Evolutionary conservation across 2,329 filamentous ascomycete species (phyloP).

Genomic region (Fusarium sp.): DNA sequence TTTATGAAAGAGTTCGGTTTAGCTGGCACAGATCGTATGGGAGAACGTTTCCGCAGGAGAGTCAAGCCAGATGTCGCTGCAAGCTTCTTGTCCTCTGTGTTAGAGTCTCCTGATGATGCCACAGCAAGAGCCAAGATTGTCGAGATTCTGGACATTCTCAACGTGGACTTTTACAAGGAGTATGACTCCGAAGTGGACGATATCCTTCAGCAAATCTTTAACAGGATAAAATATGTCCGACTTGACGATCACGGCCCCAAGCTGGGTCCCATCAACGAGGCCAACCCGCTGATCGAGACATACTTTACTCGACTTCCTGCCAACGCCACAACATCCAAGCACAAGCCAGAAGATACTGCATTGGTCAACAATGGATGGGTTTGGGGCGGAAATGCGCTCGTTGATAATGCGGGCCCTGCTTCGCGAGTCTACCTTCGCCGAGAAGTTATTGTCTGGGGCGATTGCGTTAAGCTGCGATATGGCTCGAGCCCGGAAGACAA

Average conservation of each 20-base stretch:
- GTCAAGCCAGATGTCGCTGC: slow-evolving; percentile 79
- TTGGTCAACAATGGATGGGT: slow-evolving; percentile 98
- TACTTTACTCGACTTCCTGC: slow-evolving; percentile 93
- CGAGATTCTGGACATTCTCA: slow-evolving; percentile 82
- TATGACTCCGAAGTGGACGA: slow-evolving; percentile 87
- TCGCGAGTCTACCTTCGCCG: slow-evolving; percentile 95
- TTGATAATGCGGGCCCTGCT: slow-evolving; percentile 90
- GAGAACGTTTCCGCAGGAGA: slow-evolving; percentile 80
- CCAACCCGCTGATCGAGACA: slow-evolving; percentile 87
- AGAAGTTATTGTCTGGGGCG: slow-evolving; percentile 98
- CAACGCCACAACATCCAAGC: slow-evolving; percentile 82
- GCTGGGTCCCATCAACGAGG: slow-evolving; percentile 79
- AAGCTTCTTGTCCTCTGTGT: slow-evolving; percentile 56
- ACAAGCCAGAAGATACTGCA: slow-evolving; percentile 80
- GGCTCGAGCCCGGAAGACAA: slow-evolving; percentile 84
- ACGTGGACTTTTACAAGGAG: slow-evolving; percentile 90
- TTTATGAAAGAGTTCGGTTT: slow-evolving; percentile 79
- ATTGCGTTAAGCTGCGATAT: slow-evolving; percentile 97
- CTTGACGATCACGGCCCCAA: slow-evolving; percentile 94
- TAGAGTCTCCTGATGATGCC: slow-evolving; percentile 73
- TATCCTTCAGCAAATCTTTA: slow-evolving; percentile 91
- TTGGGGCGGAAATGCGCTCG: slow-evolving; percentile 94
- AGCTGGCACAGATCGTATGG: slow-evolving; percentile 77
- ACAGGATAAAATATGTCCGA: slow-evolving; percentile 93
- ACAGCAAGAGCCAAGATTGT: slow-evolving; percentile 67